phyloP scores from a whole-genome alignment of 352 stramenopile species.

The Phytophthora multivora region DNA sequence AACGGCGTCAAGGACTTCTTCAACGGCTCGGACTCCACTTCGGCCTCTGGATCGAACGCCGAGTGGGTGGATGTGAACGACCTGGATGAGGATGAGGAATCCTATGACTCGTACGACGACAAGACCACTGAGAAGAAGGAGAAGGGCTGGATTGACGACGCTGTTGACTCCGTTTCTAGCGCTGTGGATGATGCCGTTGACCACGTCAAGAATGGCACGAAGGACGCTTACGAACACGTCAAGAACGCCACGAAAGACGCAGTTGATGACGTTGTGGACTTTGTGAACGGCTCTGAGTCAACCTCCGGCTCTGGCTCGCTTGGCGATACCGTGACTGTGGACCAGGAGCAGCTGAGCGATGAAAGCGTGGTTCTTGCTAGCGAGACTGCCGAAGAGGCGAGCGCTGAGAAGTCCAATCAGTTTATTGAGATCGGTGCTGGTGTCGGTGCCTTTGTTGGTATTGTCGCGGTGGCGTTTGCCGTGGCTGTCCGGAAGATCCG shows the following conservation, averaged over 20 bases:
- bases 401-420: slow-evolving; percentile 19
- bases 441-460: slow-evolving; percentile 35
- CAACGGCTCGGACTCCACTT: slow-evolving; percentile 31
- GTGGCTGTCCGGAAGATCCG: slow-evolving; percentile 35
- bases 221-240: slow-evolving; percentile 24
- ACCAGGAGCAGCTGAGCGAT: slow-evolving; percentile 33
- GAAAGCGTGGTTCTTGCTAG: slow-evolving; percentile 31
- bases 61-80: slow-evolving; percentile 35
- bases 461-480: slow-evolving; percentile 35
- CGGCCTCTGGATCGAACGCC: slow-evolving; percentile 23
- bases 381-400: slow-evolving; percentile 22
- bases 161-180: slow-evolving; percentile 32
- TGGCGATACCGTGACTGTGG: slow-evolving; percentile 20
- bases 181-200: slow-evolving; percentile 30
- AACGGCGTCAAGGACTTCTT: slow-evolving; percentile 36
- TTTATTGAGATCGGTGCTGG: slow-evolving; percentile 31
- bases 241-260: slow-evolving; percentile 23
- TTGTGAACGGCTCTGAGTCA: slow-evolving; percentile 29
- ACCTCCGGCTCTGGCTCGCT: slow-evolving; percentile 27
- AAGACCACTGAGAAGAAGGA: slow-evolving; percentile 16
- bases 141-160: slow-evolving; percentile 30
- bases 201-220: slow-evolving; percentile 32
- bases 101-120: slow-evolving; percentile 22
- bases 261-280: slow-evolving; percentile 30
- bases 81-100: slow-evolving; percentile 32